Conservation (phyloP, 2,329 filamentous ascomycete species). For the Tolypocladium amazonense region DNA sequence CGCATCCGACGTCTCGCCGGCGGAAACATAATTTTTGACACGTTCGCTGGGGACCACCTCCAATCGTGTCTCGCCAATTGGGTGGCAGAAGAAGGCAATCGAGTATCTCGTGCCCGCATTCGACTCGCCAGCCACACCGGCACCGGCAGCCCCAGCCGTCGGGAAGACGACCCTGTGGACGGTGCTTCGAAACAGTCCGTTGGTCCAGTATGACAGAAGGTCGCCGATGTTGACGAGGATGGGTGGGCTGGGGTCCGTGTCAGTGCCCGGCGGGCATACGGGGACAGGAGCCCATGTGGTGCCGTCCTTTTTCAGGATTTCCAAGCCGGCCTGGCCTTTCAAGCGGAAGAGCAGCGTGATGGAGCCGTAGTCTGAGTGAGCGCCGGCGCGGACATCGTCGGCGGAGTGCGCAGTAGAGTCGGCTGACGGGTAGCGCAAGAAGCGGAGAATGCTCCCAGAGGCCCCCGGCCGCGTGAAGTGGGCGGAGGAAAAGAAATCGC, state of each 20-base stretch:
- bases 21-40: constrained; percentile 32
- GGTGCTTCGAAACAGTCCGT: constrained; percentile 75
- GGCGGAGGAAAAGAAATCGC: constrained; percentile 43
- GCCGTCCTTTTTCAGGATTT: constrained; percentile 55
- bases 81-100: constrained; percentile 61
- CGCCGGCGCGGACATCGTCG: constrained; percentile 71
- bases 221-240: constrained; percentile 72
- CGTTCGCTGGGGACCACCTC: constrained; percentile 49
- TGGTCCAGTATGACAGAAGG: constrained; percentile 77
- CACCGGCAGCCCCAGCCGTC: constrained; percentile 6
- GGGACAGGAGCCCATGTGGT: constrained; percentile 51
- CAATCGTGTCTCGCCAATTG: constrained; percentile 40
- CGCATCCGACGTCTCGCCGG: constrained; percentile 16
- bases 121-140: constrained; percentile 29
- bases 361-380: constrained; percentile 79
- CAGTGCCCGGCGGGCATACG: constrained; percentile 52
- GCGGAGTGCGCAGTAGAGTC: constrained; percentile 29
- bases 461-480: constrained; percentile 33
- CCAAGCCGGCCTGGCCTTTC: constrained; percentile 73
- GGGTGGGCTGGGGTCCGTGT: constrained; percentile 50
- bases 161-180: constrained; percentile 79
- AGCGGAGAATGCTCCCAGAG: constrained; percentile 52
- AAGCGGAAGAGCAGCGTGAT: constrained; percentile 76
- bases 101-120: constrained; percentile 47
- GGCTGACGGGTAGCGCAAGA: constrained; percentile 61